A percentile compares a stretch with the other conserved stretches of the same genome.
Conservation (phyloP, 2,329 filamentous ascomycete species). For the Exophiala sp. region DNA sequence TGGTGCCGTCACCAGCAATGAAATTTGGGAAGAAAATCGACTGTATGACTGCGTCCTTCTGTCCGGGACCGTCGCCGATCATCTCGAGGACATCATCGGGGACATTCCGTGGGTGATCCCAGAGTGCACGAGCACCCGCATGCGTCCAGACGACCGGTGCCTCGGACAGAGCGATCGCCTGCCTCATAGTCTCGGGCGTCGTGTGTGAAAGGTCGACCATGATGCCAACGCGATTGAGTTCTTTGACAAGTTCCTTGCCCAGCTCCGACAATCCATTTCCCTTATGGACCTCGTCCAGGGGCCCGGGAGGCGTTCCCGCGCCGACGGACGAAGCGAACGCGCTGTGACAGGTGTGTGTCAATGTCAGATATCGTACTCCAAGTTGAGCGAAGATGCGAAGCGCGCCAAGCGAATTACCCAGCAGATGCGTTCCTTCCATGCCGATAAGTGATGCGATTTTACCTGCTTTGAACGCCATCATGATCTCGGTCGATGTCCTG, state of each 20-base stretch:
- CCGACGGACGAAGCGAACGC: conserved; percentile 30
- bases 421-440: conserved; percentile 31
- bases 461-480: conserved; percentile 17
- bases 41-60: conserved; percentile 38
- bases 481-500: conserved; percentile 6
- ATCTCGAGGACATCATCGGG: conserved; percentile 40
- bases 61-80: conserved; percentile 27
- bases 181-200: conserved; percentile 28
- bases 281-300: conserved; percentile 1
- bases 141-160: conserved; percentile 33
- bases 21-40: conserved; percentile 37
- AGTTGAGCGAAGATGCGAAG: conserved; percentile 28
- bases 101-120: conserved; percentile 39
- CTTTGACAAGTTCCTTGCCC: conserved; percentile 27
- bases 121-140: conserved; percentile 28
- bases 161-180: conserved; percentile 26
- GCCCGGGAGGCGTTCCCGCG: conserved; percentile 9
- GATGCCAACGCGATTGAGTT: conserved; percentile 32
- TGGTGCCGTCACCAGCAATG: conserved; percentile 1
- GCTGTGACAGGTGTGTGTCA: conserved; percentile 32
- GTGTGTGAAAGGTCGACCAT: conserved; percentile 32
- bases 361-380: conserved; percentile 28
- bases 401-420: conserved; percentile 29
- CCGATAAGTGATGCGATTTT: conserved; percentile 30
- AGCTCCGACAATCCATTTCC: conserved; percentile 27